phyloP scores from a whole-genome alignment of 192 early-diverging fungal species.

The Backusella sp. region DNA sequence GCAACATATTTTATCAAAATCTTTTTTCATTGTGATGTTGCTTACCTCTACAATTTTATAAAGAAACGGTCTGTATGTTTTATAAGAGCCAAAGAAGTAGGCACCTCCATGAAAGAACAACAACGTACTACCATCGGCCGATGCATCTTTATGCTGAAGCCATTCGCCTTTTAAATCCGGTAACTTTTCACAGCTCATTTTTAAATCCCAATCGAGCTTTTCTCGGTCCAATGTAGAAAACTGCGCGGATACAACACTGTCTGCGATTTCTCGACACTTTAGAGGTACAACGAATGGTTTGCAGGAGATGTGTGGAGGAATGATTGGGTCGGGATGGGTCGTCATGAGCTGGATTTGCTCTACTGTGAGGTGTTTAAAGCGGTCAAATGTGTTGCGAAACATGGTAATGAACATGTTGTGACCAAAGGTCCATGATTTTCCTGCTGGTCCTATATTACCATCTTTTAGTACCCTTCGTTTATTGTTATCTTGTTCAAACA shows the following conservation, averaged over 20 bases:
- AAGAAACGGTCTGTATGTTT: constrained; percentile 41
- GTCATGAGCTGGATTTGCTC: constrained; percentile 36
- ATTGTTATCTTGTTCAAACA: too few species aligned
- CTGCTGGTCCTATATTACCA: constrained; percentile 36
- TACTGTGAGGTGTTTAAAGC: constrained; percentile 28
- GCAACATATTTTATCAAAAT: not conserved
- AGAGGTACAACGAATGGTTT: constrained; percentile 16
- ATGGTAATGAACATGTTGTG: constrained; percentile 33
- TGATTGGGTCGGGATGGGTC: constrained; percentile 9
- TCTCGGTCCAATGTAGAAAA: constrained; percentile 22
- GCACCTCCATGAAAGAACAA: constrained; percentile 82
- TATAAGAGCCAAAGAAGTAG: constrained; percentile 45
- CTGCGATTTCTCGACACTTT: constrained; percentile 31
- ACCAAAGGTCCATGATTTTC: constrained; percentile 42
- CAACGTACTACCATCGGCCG: constrained; percentile 46
- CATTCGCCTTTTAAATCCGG: constrained; percentile 41
- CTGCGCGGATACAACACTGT: constrained; percentile 28
- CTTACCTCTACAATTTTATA: constrained; percentile 45
- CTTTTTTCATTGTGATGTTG: not conserved
- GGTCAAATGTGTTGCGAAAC: constrained; percentile 23
- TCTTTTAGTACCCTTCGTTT: not conserved
- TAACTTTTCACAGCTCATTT: constrained; percentile 17
- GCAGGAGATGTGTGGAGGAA: constrained; percentile 7
- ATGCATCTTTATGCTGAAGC: constrained; percentile 26
- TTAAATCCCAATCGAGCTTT: constrained; percentile 48